Evolutionary conservation across 768 basidiomycete species (phyloP).

Genomic region (Suillus subaureus): DNA sequence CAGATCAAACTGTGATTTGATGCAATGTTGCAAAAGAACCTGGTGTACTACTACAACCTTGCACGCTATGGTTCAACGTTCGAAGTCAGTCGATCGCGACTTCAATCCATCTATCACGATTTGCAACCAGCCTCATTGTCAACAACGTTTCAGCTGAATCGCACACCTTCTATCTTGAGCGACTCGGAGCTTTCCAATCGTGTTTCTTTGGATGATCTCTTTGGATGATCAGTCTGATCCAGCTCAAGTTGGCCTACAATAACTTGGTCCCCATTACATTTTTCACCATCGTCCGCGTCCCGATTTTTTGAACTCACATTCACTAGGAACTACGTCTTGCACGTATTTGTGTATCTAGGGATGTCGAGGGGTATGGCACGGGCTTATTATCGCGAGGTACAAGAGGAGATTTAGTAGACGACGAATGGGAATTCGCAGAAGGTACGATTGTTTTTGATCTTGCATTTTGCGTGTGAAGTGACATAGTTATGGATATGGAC

Average conservation of each 20-base stretch:
- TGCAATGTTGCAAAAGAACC: not conserved
- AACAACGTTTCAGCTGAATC: not conserved
- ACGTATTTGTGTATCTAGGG: not conserved
- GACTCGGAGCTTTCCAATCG: conserved; percentile 3
- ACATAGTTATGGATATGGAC: not conserved
- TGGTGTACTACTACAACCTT: not conserved
- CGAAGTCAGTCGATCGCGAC: not conserved
- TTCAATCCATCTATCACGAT: not conserved
- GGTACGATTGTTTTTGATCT: not conserved
- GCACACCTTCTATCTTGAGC: conserved; percentile 1
- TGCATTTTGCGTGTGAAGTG: not conserved
- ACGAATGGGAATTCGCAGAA: not conserved
- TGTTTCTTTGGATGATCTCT: not conserved
- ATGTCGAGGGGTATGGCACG: not conserved
- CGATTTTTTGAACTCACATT: not conserved
- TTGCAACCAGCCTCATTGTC: conserved; percentile 1
- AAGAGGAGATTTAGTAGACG: not conserved
- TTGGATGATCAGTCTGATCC: conserved; percentile 1
- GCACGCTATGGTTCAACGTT: not conserved
- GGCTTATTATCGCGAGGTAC: conserved; percentile 4
- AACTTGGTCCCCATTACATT: not conserved
- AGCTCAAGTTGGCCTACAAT: not conserved
- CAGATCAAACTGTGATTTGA: not conserved
- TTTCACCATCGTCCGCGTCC: not conserved
- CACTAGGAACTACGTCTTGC: not conserved